Evolutionary conservation across 2,329 filamentous ascomycete genomes (phyloP).

Genomic region (Aspergillus unguis): DNA sequence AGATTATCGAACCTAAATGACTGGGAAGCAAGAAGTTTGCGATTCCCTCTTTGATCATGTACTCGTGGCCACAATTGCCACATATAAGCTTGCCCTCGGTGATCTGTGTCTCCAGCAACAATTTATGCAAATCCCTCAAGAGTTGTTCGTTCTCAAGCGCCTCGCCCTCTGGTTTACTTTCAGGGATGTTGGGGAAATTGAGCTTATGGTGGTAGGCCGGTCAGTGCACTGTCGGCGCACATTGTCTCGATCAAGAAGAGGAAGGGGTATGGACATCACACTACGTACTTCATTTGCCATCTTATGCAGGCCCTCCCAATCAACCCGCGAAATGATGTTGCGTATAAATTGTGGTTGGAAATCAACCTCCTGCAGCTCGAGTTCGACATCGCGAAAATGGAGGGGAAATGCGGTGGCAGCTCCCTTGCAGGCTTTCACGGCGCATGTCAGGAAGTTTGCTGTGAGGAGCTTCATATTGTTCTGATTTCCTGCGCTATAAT

Average conservation of each 20-base stretch:
- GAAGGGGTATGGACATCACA: background rate
- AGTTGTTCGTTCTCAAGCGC: slow-evolving; percentile 65
- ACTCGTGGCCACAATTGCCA: slow-evolving; percentile 88
- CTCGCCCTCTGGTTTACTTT: slow-evolving; percentile 60
- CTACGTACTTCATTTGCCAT: slow-evolving; percentile 63
- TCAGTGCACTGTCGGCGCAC: background rate
- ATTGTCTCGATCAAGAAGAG: background rate
- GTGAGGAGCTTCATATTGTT: slow-evolving; percentile 86
- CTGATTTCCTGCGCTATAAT: background rate
- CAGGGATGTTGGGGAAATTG: slow-evolving; percentile 71
- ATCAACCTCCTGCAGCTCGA: slow-evolving; percentile 79
- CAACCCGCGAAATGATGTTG: slow-evolving; percentile 81
- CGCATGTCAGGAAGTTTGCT: slow-evolving; percentile 94
- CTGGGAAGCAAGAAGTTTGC: slow-evolving; percentile 93
- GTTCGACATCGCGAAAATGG: slow-evolving; percentile 86
- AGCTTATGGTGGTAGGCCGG: slow-evolving; percentile 55
- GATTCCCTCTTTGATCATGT: slow-evolving; percentile 91
- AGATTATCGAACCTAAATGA: slow-evolving; percentile 61
- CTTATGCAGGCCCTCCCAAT: slow-evolving; percentile 76
- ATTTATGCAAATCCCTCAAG: slow-evolving; percentile 71
- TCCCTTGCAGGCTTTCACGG: slow-evolving; percentile 89
- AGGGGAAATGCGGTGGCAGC: slow-evolving; percentile 78
- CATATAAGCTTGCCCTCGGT: slow-evolving; percentile 86
- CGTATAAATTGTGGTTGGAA: slow-evolving; percentile 75
- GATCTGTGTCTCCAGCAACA: slow-evolving; percentile 87